Evolutionary conservation across 139 green algal genomes (phyloP).

Genomic region (Picochlorum sp.): DNA sequence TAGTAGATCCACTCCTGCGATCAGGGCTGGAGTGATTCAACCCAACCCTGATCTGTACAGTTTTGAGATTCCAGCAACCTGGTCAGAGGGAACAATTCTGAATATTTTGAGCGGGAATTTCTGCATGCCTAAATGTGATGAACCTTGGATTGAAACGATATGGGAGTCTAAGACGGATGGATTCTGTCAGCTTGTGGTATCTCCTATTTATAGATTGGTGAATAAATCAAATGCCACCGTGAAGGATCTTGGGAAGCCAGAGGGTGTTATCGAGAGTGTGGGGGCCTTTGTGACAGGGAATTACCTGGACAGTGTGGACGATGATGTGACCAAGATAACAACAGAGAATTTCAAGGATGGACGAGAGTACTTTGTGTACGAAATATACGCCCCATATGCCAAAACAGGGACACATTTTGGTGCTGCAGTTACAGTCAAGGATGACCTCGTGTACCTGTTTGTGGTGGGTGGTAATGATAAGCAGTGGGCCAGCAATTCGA

Average conservation of each 20-base stretch:
- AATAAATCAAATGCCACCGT: slow-evolving; percentile 46
- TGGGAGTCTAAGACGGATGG: slow-evolving; percentile 45
- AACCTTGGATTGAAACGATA: slow-evolving; percentile 67
- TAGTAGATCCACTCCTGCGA: neutral
- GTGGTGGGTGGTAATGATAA: slow-evolving; percentile 60
- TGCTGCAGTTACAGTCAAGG: slow-evolving; percentile 58
- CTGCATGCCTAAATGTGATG: slow-evolving; percentile 56
- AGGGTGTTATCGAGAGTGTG: slow-evolving; percentile 45
- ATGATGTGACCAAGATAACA: slow-evolving; percentile 13
- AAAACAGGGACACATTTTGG: slow-evolving; percentile 42
- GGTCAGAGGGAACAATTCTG: slow-evolving; percentile 17
- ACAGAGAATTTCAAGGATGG: slow-evolving; percentile 26
- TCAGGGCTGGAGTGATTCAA: slow-evolving; percentile 23
- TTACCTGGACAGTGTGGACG: slow-evolving; percentile 19
- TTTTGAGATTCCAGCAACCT: slow-evolving; percentile 17
- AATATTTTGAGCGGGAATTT: slow-evolving; percentile 61
- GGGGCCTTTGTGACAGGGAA: slow-evolving; percentile 73
- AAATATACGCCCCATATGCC: slow-evolving; percentile 30
- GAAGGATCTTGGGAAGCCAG: slow-evolving; percentile 47
- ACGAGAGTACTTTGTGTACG: slow-evolving; percentile 31
- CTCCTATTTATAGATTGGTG: slow-evolving; percentile 61
- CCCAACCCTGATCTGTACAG: slow-evolving; percentile 12
- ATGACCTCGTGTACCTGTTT: slow-evolving; percentile 51
- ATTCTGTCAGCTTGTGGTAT: slow-evolving; percentile 55
- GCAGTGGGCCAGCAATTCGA: slow-evolving; percentile 48